Evolutionary conservation across 2,329 filamentous ascomycete genomes (phyloP), one percentile per base, ranked within the genome.

Genomic region (Aaosphaeria arxii): DNA sequence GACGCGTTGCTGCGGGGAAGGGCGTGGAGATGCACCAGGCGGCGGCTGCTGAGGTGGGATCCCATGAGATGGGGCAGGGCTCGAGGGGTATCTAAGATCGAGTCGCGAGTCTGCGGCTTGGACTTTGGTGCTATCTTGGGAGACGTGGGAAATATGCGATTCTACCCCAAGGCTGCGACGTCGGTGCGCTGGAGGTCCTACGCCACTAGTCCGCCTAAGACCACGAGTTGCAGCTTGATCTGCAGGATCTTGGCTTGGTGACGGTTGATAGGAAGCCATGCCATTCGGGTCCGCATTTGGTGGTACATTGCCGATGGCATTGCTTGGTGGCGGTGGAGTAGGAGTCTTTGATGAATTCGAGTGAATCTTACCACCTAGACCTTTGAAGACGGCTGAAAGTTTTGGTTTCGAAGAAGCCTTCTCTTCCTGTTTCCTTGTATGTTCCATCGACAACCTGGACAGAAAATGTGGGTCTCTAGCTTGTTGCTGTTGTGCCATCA

Each of bases 331-430:
- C 11, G 44, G 42, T n/a, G 44, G 30, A 30, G 36, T 52, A 3
- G 52, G 24, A 5, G 35, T 24, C 31, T 53, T 47, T 42, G 57
- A 53, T 5, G 44, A 42, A 33, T 50, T 55, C 28, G 51, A 40
- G 32, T 58, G 24, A 11, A 51, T 48, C 44, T 63, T 64, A 41
- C 60, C 57, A 38, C 54, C 64, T 28, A 68, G 46, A 11, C 47
- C 54, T 52, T 78, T 81, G 52, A 83, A 77, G n/a, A 82, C 58
- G n/a, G 61, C 64, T 11, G 61, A 54, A n/a, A 68, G 39, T 30
- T 58, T 64, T 17, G 61, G 60, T 28, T 57, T 62, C 0, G 55
- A 52, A 6, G 58, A 57, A 9, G 47, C 30, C 47, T 67, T 66
- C 28, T 61, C 60, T 11, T 63, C 56, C 36, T 48, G 52, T 24